Evolutionary conservation across 1,284 basidiomycete species (phyloP), one percentile per base, ranked within the genome.

Genomic region (Austroboletus rostrupii): DNA sequence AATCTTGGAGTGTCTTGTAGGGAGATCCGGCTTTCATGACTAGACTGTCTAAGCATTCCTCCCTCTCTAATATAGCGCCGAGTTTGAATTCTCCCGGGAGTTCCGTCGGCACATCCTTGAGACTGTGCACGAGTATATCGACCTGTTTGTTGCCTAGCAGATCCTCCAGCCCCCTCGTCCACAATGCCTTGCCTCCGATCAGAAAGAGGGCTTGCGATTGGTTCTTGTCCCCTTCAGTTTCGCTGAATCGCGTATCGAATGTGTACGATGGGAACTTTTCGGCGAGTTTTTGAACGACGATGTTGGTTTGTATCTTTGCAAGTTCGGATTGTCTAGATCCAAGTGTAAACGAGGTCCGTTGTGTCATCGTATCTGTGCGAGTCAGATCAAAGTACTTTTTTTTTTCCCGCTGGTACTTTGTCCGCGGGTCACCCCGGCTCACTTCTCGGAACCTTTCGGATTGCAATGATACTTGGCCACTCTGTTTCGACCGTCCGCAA

Each of bases 91-190:
- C 92, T 0, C 82, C 79, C 0, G 93, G 93, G 26, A 98, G 71
- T 3, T 75, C 74, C 3, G 96, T 99, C 11, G 96, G 96, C 19
- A 98, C 83, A 68, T 99, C 97, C 70, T 99, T 99, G 60, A 93
- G 76, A 49, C 82, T 87, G 71, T 99, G 97, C 19, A 99, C 87
- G 60, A 99, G 85, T 74, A 97, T 85, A 67, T 99, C 97, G 47
- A 97, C 90, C 12, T 76, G 72, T 17, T 79, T 75, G 37, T 83
- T 77, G 40, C 80, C 75, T 47, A 98, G 75, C 21, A 88, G 85
- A 19, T 88, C 87, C 67, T 98, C 95, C 53, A 98, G 83, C 65
- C 97, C 95, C 65, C 92, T 90, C 28, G 95, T 97, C 95, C 95
- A 98, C 16, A 98, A 73, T 1, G 89, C 85, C 69, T 95, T 93